These are phyloP conservation scores for Diplodia seriata DNA, from an alignment of 2,329 filamentous ascomycete genomes.

Conservation along the genomic window DNA sequence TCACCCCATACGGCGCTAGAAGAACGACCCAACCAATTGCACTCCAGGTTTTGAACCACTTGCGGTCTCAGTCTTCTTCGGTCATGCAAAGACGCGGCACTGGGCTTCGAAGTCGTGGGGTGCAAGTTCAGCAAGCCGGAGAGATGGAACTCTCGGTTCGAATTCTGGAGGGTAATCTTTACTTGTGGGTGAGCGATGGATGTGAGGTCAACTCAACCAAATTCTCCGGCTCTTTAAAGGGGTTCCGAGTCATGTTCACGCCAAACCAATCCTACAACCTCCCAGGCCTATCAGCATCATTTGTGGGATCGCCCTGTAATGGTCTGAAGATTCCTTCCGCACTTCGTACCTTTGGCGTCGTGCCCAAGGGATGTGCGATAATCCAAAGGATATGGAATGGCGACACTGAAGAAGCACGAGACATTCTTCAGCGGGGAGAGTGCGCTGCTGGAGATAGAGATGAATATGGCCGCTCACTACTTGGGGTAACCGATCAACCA, in stretches of 20 bases:
- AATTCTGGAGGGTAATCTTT: not conserved
- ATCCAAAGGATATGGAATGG: fast-evolving
- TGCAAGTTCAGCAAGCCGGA: fast-evolving
- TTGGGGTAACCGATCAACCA: fast-evolving
- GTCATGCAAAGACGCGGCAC: not conserved
- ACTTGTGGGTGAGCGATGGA: not conserved
- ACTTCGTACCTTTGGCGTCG: not conserved
- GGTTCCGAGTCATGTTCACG: not conserved
- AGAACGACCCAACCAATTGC: not conserved
- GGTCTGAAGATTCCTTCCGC: not conserved
- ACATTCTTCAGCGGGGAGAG: not conserved
- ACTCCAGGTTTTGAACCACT: not conserved
- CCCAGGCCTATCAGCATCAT: not conserved
- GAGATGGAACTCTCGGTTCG: not conserved
- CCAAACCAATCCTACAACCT: not conserved
- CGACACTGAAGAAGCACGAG: not conserved
- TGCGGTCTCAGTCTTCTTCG: not conserved
- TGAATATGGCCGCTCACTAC: not conserved
- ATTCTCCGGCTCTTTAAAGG: not conserved
- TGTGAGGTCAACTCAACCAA: not conserved
- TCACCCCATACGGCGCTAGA: not conserved
- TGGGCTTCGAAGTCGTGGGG: not conserved
- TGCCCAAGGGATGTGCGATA: not conserved
- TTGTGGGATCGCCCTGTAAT: fast-evolving
- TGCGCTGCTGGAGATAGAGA: not conserved